These are phyloP conservation scores for Candolleomyces aberdarensis DNA, from an alignment of 768 basidiomycete genomes.

Conservation along the genomic window DNA sequence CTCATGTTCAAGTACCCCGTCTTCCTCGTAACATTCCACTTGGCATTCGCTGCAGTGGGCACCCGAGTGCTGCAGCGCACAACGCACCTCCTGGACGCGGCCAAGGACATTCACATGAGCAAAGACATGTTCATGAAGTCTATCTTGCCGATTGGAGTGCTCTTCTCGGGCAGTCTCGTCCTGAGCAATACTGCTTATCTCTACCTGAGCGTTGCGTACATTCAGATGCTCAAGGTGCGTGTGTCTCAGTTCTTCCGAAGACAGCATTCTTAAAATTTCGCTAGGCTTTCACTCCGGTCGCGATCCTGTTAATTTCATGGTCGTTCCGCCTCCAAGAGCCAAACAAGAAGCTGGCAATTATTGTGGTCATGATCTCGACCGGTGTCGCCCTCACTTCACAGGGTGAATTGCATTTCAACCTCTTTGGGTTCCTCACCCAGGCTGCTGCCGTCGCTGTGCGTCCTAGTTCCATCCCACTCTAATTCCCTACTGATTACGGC, in stretches of 20 bases:
- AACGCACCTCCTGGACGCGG: constrained; percentile 75
- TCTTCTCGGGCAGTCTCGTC: constrained; percentile 90
- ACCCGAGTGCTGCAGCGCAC: constrained; percentile 83
- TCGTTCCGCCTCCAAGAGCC: constrained; percentile 85
- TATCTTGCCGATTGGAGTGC: constrained; percentile 89
- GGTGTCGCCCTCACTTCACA: constrained; percentile 89
- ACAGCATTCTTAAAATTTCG: background rate
- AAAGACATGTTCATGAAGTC: constrained; percentile 75
- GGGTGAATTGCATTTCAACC: constrained; percentile 84
- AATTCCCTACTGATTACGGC: background rate
- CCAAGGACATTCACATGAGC: constrained; percentile 76
- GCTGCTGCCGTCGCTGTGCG: constrained; percentile 80
- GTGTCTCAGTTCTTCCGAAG: background rate
- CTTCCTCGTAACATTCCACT: constrained; percentile 90
- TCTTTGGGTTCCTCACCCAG: constrained; percentile 86
- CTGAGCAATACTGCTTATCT: constrained; percentile 92
- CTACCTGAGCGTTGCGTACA: constrained; percentile 88
- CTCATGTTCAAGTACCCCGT: constrained; percentile 87
- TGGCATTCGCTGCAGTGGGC: constrained; percentile 75
- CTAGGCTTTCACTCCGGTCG: constrained; percentile 87
- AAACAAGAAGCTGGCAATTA: constrained; percentile 71
- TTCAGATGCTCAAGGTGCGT: constrained; percentile 91
- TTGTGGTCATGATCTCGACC: constrained; percentile 86
- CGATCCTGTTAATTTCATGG: constrained; percentile 93
- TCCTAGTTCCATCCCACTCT: constrained; percentile 16